Base-by-base conservation (phyloP, 345 rosid genomes). In the Euphorbia peplus region DNA sequence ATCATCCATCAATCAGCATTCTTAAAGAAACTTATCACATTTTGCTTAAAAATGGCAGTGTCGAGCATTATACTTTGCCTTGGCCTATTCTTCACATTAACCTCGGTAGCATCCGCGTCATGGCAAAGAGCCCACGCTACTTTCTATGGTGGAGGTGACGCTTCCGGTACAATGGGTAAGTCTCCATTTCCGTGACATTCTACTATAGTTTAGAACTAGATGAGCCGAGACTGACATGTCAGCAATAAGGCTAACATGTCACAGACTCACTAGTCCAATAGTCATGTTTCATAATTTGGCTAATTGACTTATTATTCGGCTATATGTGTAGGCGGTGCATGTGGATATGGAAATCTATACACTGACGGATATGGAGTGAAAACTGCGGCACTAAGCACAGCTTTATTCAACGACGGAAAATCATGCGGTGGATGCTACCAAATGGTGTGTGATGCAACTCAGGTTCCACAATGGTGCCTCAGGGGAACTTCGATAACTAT, bases 111-210 rank as follows among this genome's bases (percentile, higher is more conserved):
- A 35, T 69, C 73, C 4, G 73, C 69, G 6, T 53, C 48, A 26
- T 66, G 79, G 79, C 71, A 29, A 9, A 50, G 9, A 41, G 79
- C 79, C n/a, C 75, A 75, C 59, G 79, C 79, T 37, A 75, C 79
- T 53, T 70, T 75, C 64, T 75, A 75, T 8, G 79, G 79, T 1
- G 72, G 71, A 9, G 21, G 54, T 21, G 79, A 75, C 42, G 79
- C 71, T 70, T 70, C 71, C 32, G 79, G 79, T 44, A 75, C 75
- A 35, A 75, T 66, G 79, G 79, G 79, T 75, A 32, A 28, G 78
- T 51, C 8, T 44, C 25, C 28, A 14, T 8, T 14, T n/a, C n/a
- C 4, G 0, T 3, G 5, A 1, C n/a, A n/a, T n/a, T n/a, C n/a
- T n/a, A n/a, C n/a, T n/a, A n/a, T n/a, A n/a, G n/a, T n/a, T n/a